These are phyloP conservation scores for Heritiera littoralis DNA, from an alignment of 345 rosid genomes.

Conservation along the genomic window DNA sequence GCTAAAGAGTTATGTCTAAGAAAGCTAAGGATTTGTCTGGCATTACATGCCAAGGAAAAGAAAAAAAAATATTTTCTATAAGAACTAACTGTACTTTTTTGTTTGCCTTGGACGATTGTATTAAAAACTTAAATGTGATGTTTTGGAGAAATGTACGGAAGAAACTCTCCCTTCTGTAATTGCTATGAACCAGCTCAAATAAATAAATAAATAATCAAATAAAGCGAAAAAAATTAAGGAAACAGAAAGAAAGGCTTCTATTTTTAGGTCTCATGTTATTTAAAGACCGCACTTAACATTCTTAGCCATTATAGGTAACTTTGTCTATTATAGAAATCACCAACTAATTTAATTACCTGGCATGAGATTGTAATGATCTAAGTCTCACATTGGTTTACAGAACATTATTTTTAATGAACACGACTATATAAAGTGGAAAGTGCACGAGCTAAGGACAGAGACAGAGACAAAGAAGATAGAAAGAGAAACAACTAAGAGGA, in stretches of 20 bases:
- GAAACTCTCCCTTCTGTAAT: background rate
- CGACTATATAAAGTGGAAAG: background rate
- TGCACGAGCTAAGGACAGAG: background rate
- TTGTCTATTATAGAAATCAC: background rate
- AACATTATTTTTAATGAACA: background rate
- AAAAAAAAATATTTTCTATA: no score
- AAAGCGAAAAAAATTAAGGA: background rate
- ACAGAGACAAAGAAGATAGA: background rate
- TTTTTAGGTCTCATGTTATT: background rate
- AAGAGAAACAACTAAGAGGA: background rate
- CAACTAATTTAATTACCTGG: background rate
- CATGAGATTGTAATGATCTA: background rate
- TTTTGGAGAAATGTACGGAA: background rate
- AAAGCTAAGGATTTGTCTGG: slow-evolving; percentile 11
- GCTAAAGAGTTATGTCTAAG: slow-evolving; percentile 19
- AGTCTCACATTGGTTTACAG: background rate
- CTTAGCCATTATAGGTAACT: slow-evolving; percentile 7
- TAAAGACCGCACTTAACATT: slow-evolving; percentile 1
- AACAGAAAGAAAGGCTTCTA: background rate
- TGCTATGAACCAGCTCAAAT: no score
- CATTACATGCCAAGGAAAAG: background rate
- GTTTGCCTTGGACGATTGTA: background rate
- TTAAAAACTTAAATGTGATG: slow-evolving; percentile 3
- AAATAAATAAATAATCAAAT: no score
- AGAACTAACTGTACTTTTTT: background rate